A percentile compares a stretch with the other conserved stretches of the same genome.
phyloP scores from a whole-genome alignment of 1,284 basidiomycete species.

The Apiotrichum porosum region DNA sequence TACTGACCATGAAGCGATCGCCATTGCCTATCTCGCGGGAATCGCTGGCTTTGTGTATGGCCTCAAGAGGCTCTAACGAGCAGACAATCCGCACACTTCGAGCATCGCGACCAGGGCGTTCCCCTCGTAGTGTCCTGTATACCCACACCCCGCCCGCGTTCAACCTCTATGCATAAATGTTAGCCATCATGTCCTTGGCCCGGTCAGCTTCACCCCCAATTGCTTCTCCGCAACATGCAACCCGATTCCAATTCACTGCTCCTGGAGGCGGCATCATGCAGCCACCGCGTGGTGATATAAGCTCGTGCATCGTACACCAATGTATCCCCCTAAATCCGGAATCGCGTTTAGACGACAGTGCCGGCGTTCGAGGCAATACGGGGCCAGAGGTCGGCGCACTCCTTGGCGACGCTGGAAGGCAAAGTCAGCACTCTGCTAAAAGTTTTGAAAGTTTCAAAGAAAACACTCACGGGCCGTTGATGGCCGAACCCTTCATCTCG shows the following conservation, averaged over 20 bases:
- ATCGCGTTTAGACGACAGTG: conserved; percentile 71
- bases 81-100: no score
- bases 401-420: conserved; percentile 42
- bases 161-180: no score
- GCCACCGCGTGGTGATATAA: conserved; percentile 11
- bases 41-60: conserved; percentile 37
- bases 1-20: conserved; percentile 23
- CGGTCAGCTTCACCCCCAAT: background rate
- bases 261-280: no score
- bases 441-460: no score
- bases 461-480: conserved; percentile 79
- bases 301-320: conserved; percentile 26
- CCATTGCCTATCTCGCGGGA: conserved; percentile 36
- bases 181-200: no score
- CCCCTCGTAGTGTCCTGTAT: no score
- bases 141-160: no score
- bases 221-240: no score
- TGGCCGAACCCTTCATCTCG: conserved; percentile 99
- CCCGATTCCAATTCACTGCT: no score
- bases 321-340: conserved; percentile 13
- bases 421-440: conserved; percentile 10
- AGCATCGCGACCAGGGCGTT: no score
- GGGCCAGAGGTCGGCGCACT: conserved; percentile 90
- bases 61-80: conserved; percentile 12
- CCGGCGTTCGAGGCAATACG: conserved; percentile 99